Percentiles rank a stretch among this genome's conserved stretches.
These are phyloP conservation scores for Pontederia crassipes DNA, from an alignment of 176 grass and related monocot species.

Conservation along the genomic window DNA sequence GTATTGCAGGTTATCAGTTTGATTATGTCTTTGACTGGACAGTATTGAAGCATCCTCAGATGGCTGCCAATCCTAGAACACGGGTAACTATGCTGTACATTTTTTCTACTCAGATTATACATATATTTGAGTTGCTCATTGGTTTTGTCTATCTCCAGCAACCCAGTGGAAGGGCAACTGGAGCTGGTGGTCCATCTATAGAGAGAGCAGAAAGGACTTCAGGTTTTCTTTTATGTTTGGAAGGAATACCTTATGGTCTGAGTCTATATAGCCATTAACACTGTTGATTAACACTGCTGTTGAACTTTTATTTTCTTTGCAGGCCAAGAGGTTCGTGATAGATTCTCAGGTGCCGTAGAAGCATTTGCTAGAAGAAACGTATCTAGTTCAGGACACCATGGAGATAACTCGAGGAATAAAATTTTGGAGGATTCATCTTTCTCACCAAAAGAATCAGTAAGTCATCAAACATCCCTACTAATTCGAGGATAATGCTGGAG, in stretches of 20 bases:
- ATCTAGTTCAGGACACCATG: constrained; percentile 35
- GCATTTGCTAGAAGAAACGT: constrained; percentile 77
- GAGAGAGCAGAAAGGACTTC: constrained; percentile 60
- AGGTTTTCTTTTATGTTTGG: constrained; percentile 20
- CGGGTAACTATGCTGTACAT: constrained; percentile 24
- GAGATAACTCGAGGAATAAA: constrained; percentile 55
- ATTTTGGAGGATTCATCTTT: constrained; percentile 53
- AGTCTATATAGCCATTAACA: too few relatives aligned
- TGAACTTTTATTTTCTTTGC: constrained; percentile 23
- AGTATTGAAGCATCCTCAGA: constrained; percentile 64
- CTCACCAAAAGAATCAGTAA: constrained; percentile 52
- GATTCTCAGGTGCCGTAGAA: constrained; percentile 86
- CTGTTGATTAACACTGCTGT: neutral
- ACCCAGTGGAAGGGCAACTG: constrained; percentile 43
- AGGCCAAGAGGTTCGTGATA: constrained; percentile 84
- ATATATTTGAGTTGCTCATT: constrained; percentile 8
- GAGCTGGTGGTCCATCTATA: constrained; percentile 33
- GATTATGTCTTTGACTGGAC: constrained; percentile 98
- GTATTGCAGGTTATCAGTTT: constrained; percentile 66
- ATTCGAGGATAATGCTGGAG: too few relatives aligned
- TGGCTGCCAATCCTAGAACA: constrained; percentile 38
- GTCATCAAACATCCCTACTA: neutral
- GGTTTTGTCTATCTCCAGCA: constrained; percentile 23
- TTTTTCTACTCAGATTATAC: neutral
- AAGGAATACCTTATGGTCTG: too few relatives aligned